phyloP scores from a whole-genome alignment of 352 stramenopile genomes.

The Phytopythium chamaehyphon region DNA sequence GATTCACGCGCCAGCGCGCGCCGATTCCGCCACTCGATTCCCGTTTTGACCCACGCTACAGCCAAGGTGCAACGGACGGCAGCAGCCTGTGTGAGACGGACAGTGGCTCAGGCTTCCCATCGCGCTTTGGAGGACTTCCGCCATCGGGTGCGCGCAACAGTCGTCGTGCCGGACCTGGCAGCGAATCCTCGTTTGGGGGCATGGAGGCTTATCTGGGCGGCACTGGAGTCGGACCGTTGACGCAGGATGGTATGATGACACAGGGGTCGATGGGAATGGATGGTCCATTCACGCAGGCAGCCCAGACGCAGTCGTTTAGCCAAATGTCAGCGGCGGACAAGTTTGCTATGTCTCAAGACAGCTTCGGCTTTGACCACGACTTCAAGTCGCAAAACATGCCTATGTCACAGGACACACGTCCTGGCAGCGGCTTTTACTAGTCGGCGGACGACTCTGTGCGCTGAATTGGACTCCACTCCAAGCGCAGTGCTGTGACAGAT shows the following conservation, averaged over 20 bases:
- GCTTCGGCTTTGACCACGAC: slow-evolving; percentile 70
- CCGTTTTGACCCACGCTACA: slow-evolving; percentile 82
- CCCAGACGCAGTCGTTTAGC: slow-evolving; percentile 82
- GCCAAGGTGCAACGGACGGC: slow-evolving; percentile 29
- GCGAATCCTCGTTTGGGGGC: slow-evolving; percentile 21
- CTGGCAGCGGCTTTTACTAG: slow-evolving; percentile 73
- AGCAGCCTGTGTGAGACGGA: slow-evolving; percentile 6
- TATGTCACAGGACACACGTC: slow-evolving; percentile 74
- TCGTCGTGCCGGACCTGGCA: slow-evolving; percentile 9
- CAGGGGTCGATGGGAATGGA: slow-evolving; percentile 57
- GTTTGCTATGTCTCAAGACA: slow-evolving; percentile 82
- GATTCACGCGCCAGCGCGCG: slow-evolving; percentile 42
- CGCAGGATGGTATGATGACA: slow-evolving; percentile 72
- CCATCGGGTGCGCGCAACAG: slow-evolving; percentile 1
- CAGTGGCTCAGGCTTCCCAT: slow-evolving; percentile 19
- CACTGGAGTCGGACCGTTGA: slow-evolving; percentile 55
- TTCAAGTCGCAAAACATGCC: slow-evolving; percentile 84
- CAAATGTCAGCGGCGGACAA: slow-evolving; percentile 75
- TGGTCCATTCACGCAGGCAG: slow-evolving; percentile 73
- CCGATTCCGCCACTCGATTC: slow-evolving; percentile 73
- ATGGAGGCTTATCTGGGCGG: slow-evolving; percentile 25
- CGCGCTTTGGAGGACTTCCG: slow-evolving; percentile 21
- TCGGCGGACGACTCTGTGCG: not conserved
- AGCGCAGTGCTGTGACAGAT: not conserved
- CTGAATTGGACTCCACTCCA: too few species aligned